Base-by-base conservation (phyloP, 495 filamentous ascomycete genomes). In the Penicillium arizonense region DNA sequence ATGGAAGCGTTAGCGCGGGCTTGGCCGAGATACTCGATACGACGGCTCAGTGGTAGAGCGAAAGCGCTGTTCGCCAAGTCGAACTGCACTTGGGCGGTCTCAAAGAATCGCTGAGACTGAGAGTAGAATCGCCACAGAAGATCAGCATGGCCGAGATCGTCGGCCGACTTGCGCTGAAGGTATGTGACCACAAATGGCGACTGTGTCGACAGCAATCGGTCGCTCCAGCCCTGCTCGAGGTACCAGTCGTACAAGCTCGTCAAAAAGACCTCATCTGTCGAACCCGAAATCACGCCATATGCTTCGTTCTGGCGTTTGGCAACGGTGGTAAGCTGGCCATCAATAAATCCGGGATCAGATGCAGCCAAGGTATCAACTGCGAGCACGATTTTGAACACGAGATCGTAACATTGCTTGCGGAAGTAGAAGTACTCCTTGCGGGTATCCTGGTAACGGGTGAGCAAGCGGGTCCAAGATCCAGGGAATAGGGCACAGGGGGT, bases 191-290 rank as follows among this genome's bases (percentile, higher is more conserved):
- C 89, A 60, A 88, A 89, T 0, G 84, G 80, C 11, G 94, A 96
- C 46, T 90, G 76, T 34, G 91, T 87, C 41, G 85, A 83, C 8
- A 99, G 82, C 34, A 99, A 77, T 4, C 89, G 85, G 47, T 97
- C 90, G 23, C 76, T 85, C 82, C 88, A 90, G 33, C 86, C 85
- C 63, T 91, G 86, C 32, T 77, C 69, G 37, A 96, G 80, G 67
- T 97, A 97, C 95, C 95, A 99, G 53, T 97, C 94, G 64, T 97
- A 99, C 45, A 99, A 77, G 57, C 90, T 87, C 24, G 89, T 93
- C 67, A 97, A 83, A 72, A 97, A 99, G 1, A 96, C 85, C 57
- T 96, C 90, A 57, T 99, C 94, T 8, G 81, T 77, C 0, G 92
- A 96, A 41, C 78, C 82, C 61, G 94, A 86, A 61, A 97, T 87